A percentile compares a stretch with the other conserved stretches of the same genome.
phyloP scores from a whole-genome alignment of 2,329 filamentous ascomycete genomes.

The Akanthomyces uredinophilus region DNA sequence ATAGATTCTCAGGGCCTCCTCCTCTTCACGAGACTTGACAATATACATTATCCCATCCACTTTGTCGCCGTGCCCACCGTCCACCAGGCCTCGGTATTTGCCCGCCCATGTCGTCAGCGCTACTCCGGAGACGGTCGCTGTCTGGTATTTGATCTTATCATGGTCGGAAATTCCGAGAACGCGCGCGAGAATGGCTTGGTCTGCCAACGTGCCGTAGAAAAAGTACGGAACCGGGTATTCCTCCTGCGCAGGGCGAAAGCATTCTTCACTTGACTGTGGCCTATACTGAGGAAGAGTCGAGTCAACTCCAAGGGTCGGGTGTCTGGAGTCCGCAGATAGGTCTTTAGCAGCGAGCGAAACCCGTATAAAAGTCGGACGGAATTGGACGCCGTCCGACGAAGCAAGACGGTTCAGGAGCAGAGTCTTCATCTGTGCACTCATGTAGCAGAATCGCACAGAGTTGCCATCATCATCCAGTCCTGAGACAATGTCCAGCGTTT shows the following conservation, averaged over 20 bases:
- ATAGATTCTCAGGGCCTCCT: background rate
- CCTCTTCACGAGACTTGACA: slow-evolving; percentile 1
- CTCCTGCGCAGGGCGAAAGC: slow-evolving; percentile 18
- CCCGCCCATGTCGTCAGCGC: slow-evolving; percentile 30
- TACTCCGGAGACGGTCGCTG: slow-evolving; percentile 28
- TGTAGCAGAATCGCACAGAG: background rate
- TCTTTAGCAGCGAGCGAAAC: slow-evolving; percentile 16
- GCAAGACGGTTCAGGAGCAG: background rate
- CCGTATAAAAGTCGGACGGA: slow-evolving; percentile 11
- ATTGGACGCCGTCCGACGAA: background rate
- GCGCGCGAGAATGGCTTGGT: slow-evolving; percentile 25
- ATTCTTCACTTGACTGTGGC: slow-evolving; percentile 20
- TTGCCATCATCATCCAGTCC: background rate
- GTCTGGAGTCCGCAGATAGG: slow-evolving; percentile 8
- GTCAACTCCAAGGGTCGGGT: slow-evolving; percentile 19
- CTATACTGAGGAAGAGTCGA: slow-evolving; percentile 19
- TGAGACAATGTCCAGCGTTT: background rate
- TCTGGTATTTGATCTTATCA: slow-evolving; percentile 15
- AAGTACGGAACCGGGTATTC: slow-evolving; percentile 35
- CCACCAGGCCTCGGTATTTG: slow-evolving; percentile 35
- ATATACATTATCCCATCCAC: background rate
- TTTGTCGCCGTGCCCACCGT: slow-evolving; percentile 18
- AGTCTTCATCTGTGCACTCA: background rate
- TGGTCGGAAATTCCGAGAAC: slow-evolving; percentile 27
- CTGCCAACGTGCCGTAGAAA: slow-evolving; percentile 36